phyloP scores from a whole-genome alignment of 192 early-diverging fungal genomes.

The Backusella parvicylindrica region DNA sequence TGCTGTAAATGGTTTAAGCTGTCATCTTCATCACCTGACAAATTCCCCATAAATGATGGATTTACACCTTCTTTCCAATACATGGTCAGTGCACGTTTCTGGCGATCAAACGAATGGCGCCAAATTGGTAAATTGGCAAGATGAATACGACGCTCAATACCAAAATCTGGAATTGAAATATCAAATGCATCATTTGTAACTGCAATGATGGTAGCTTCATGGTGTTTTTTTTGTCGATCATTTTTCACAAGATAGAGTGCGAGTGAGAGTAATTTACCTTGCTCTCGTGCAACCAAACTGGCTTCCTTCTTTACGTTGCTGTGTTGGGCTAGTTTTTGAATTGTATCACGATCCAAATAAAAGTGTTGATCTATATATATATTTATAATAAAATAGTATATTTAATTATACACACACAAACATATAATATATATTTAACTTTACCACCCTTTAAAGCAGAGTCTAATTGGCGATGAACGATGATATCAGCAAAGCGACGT shows the following conservation, averaged over 20 bases:
- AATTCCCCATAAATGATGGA: conserved; percentile 9
- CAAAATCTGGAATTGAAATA: conserved; percentile 66
- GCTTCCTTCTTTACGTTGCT: conserved; percentile 78
- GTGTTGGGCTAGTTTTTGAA: conserved; percentile 60
- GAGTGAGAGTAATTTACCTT: conserved; percentile 61
- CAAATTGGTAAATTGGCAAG: conserved; percentile 49
- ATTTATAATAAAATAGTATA: not conserved
- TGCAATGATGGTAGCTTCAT: conserved; percentile 62
- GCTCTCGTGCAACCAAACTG: conserved; percentile 68
- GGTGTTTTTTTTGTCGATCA: conserved; percentile 9
- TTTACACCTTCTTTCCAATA: conserved; percentile 45
- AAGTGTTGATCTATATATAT: conserved; percentile 42
- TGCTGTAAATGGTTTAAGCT: not conserved
- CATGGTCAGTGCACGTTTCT: conserved; percentile 33
- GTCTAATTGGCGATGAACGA: conserved; percentile 92
- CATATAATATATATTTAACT: not conserved
- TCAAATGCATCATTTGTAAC: conserved; percentile 67
- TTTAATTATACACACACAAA: not conserved
- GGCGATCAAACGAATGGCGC: conserved; percentile 36
- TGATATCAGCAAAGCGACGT: conserved; percentile 93
- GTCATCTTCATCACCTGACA: conserved; percentile 25
- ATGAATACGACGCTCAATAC: conserved; percentile 66
- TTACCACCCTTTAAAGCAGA: conserved; percentile 38
- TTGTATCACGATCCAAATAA: conserved; percentile 50
- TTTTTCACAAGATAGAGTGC: conserved; percentile 53